A percentile compares a stretch with the other conserved stretches of the same genome.
Conservation (phyloP, 2,329 filamentous ascomycete genomes). For the Fonsecaea monophora region DNA sequence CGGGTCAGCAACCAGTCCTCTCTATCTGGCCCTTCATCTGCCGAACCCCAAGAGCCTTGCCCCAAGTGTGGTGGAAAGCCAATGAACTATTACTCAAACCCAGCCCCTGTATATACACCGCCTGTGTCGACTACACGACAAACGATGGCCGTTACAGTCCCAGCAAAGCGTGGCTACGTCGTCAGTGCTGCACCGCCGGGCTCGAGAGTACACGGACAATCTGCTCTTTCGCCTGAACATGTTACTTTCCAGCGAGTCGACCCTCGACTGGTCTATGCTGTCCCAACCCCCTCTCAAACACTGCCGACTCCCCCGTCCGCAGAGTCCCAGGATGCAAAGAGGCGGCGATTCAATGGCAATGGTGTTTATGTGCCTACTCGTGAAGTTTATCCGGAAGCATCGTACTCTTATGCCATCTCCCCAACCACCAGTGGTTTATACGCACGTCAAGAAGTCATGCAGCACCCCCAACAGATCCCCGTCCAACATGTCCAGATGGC, state of each 20-base stretch:
- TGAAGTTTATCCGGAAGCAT: slow-evolving; percentile 43
- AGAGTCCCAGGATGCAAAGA: slow-evolving; percentile 63
- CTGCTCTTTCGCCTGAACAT: slow-evolving; percentile 30
- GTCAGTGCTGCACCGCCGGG: slow-evolving; percentile 30
- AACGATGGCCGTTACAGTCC: slow-evolving; percentile 45
- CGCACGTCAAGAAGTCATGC: slow-evolving; percentile 37
- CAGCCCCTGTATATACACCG: slow-evolving; percentile 51
- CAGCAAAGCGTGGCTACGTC: slow-evolving; percentile 39
- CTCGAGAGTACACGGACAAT: slow-evolving; percentile 25
- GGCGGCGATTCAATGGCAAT: slow-evolving; percentile 64
- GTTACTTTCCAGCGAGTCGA: slow-evolving; percentile 35
- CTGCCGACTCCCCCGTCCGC: slow-evolving; percentile 33
- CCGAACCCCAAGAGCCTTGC: slow-evolving; percentile 35
- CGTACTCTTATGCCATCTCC: slow-evolving; percentile 43
- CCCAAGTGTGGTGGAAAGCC: slow-evolving; percentile 52
- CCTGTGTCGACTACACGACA: slow-evolving; percentile 48
- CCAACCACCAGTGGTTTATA: slow-evolving; percentile 45
- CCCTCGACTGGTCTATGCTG: slow-evolving; percentile 35
- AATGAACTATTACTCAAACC: slow-evolving; percentile 50
- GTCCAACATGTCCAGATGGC: slow-evolving; percentile 23
- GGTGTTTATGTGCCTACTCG: slow-evolving; percentile 50
- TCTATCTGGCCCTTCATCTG: slow-evolving; percentile 31
- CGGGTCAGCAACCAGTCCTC: slow-evolving; percentile 46
- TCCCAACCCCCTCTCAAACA: slow-evolving; percentile 27
- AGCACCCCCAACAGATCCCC: slow-evolving; percentile 20